A percentile compares a stretch with the other conserved stretches of the same genome.
Evolutionary conservation across 169 alveolate species (phyloP).

Genomic region (Babesia ovis): DNA sequence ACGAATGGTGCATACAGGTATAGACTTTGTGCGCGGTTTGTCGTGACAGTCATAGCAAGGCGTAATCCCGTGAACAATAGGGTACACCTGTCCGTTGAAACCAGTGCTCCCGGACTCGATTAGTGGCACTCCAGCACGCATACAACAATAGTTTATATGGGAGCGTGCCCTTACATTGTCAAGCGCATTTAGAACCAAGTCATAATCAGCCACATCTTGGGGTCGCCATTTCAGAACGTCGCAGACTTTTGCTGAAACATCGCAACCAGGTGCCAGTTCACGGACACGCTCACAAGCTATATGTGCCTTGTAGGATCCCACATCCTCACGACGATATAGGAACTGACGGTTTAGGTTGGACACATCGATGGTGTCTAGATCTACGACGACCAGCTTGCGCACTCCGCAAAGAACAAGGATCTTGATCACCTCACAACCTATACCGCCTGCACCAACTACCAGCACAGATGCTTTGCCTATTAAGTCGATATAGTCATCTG

Average conservation of each 20-base stretch:
- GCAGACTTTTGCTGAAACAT: slow-evolving; percentile 67
- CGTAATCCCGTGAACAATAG: slow-evolving; percentile 84
- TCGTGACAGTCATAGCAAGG: slow-evolving; percentile 93
- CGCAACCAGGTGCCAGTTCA: slow-evolving; percentile 46
- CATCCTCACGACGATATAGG: slow-evolving; percentile 84
- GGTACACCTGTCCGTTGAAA: slow-evolving; percentile 89
- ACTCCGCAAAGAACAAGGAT: slow-evolving; percentile 91
- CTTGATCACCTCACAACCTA: slow-evolving; percentile 98
- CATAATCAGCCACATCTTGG: slow-evolving; percentile 78
- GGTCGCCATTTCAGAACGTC: slow-evolving; percentile 85
- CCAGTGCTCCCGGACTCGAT: slow-evolving; percentile 97
- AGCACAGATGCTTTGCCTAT: slow-evolving; percentile 33
- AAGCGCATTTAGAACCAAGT: slow-evolving; percentile 92
- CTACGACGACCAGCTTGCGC: slow-evolving; percentile 90
- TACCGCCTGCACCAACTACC: slow-evolving; percentile 88
- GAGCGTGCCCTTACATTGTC: slow-evolving; percentile 94
- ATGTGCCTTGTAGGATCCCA: slow-evolving; percentile 81
- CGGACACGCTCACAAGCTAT: slow-evolving; percentile 86
- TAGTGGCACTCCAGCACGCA: slow-evolving; percentile 84
- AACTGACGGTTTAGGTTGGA: slow-evolving; percentile 98
- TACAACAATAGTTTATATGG: slow-evolving; percentile 90
- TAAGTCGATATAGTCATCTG: slow-evolving; percentile 22
- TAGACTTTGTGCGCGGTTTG: slow-evolving; percentile 84
- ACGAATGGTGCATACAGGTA: slow-evolving; percentile 98
- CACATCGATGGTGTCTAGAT: slow-evolving; percentile 94